Percentiles rank a stretch among this genome's conserved stretches.
These are phyloP conservation scores for Hypoxylon perforatum DNA, from an alignment of 495 filamentous ascomycete genomes.

Conservation along the genomic window DNA sequence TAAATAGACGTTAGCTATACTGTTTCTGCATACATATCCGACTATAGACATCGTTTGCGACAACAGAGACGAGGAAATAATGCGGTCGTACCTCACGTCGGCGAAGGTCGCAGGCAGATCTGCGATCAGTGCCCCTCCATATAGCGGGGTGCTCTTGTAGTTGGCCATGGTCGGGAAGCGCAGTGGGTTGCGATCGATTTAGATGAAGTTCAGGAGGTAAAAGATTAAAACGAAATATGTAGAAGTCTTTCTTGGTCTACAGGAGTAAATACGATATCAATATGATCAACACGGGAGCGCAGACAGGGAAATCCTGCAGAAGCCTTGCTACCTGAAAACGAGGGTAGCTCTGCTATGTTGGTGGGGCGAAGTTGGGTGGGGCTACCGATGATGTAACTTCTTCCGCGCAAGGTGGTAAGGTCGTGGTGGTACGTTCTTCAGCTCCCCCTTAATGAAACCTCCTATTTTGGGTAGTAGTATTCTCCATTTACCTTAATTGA, in stretches of 20 bases:
- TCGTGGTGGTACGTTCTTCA: too few relatives aligned
- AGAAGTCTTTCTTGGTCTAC: background rate
- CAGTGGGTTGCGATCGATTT: too few relatives aligned
- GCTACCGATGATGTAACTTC: slow-evolving; percentile 40
- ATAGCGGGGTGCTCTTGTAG: slow-evolving; percentile 72
- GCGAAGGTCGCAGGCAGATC: slow-evolving; percentile 77
- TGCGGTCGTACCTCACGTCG: slow-evolving; percentile 79
- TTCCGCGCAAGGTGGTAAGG: background rate
- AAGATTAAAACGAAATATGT: background rate
- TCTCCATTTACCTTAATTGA: too few relatives aligned
- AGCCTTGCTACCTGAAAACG: background rate
- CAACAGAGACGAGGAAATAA: slow-evolving; percentile 1
- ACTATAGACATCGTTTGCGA: slow-evolving; percentile 7
- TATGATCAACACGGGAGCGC: slow-evolving; percentile 7
- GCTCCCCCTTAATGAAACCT: too few relatives aligned
- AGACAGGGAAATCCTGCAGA: background rate
- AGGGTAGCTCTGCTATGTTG: slow-evolving; percentile 1
- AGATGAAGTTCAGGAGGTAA: background rate
- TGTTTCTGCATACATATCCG: background rate
- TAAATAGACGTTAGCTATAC: slow-evolving; percentile 14
- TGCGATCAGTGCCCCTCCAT: slow-evolving; percentile 81
- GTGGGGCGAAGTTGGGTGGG: slow-evolving; percentile 12
- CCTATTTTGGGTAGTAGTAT: too few relatives aligned
- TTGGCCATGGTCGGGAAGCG: slow-evolving; percentile 43
- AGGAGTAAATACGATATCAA: background rate